Conservation (phyloP, 345 rosid species). For the Garcia nutans region DNA sequence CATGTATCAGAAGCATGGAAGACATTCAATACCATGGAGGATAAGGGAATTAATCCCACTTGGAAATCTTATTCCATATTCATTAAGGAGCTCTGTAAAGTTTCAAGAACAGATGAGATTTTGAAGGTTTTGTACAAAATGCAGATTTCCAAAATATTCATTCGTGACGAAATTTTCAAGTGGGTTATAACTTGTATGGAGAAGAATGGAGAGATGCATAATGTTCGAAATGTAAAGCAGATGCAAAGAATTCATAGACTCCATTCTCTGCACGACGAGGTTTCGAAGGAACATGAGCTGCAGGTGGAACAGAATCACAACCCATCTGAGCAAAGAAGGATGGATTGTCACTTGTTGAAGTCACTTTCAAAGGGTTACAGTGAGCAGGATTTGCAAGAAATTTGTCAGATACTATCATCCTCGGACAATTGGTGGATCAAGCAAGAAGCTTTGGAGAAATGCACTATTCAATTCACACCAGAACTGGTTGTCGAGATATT, state of each 20-base stretch:
- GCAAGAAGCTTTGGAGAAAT: slow-evolving; percentile 56
- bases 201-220: slow-evolving; percentile 54
- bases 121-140: slow-evolving; percentile 52
- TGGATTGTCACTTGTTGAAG: slow-evolving; percentile 3
- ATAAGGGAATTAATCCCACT: slow-evolving; percentile 52
- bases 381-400: slow-evolving; percentile 44
- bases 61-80: slow-evolving; percentile 54
- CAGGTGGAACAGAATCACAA: slow-evolving; percentile 16
- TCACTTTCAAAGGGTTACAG: slow-evolving; percentile 26
- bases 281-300: slow-evolving; percentile 18
- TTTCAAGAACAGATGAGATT: slow-evolving; percentile 51
- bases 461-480: slow-evolving; percentile 53
- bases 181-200: slow-evolving; percentile 59
- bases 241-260: slow-evolving; percentile 39
- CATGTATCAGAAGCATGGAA: slow-evolving; percentile 68
- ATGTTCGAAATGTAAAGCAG: slow-evolving; percentile 46
- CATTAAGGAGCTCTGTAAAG: slow-evolving; percentile 65
- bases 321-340: slow-evolving; percentile 10
- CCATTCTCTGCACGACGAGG: slow-evolving; percentile 19
- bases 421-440: slow-evolving; percentile 39
- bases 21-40: slow-evolving; percentile 54
- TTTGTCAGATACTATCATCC: slow-evolving; percentile 48
- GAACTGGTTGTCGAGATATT: slow-evolving; percentile 59
- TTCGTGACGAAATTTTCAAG: slow-evolving; percentile 46
- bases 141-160: slow-evolving; percentile 48